Conservation (phyloP, 75 land plant genomes). For the Sequoiadendron giganteum region DNA sequence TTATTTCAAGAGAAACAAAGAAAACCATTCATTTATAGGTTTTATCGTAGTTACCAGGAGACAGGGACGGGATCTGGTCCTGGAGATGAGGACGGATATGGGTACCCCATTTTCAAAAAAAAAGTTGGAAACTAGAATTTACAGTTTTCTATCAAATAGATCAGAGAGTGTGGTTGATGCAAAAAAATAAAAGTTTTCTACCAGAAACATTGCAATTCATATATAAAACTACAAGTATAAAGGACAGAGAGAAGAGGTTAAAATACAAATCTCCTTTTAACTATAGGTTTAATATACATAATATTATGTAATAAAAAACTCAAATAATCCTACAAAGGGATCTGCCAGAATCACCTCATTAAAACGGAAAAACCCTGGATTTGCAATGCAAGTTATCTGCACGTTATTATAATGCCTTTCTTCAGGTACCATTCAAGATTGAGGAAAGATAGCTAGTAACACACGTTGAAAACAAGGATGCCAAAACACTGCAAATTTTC, state of each 20-base stretch:
- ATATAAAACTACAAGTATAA: too few species aligned
- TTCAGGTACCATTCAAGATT: not conserved
- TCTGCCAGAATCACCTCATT: slow-evolving; percentile 54
- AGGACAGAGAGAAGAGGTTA: too few species aligned
- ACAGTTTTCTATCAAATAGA: too few species aligned
- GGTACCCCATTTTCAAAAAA: too few species aligned
- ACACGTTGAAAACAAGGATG: not conserved
- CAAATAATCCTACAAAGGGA: not conserved
- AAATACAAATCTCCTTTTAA: too few species aligned
- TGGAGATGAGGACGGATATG: too few species aligned
- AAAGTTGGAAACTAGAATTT: too few species aligned
- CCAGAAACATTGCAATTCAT: too few species aligned
- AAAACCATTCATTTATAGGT: not conserved
- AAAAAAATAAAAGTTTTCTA: too few species aligned
- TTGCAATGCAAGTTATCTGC: slow-evolving; percentile 67
- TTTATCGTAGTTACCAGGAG: not conserved
- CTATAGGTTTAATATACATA: not conserved
- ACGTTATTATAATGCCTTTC: not conserved
- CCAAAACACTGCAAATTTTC: slow-evolving; percentile 3
- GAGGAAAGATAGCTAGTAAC: not conserved
- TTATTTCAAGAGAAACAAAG: not conserved
- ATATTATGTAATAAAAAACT: not conserved
- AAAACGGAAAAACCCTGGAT: slow-evolving; percentile 61
- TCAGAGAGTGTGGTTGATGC: too few species aligned
- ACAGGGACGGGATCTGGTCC: too few species aligned